Evolutionary conservation across 2,329 filamentous ascomycete species (phyloP), one percentile per base, ranked within the genome.

Genomic region (Pezicula rhizophila): DNA sequence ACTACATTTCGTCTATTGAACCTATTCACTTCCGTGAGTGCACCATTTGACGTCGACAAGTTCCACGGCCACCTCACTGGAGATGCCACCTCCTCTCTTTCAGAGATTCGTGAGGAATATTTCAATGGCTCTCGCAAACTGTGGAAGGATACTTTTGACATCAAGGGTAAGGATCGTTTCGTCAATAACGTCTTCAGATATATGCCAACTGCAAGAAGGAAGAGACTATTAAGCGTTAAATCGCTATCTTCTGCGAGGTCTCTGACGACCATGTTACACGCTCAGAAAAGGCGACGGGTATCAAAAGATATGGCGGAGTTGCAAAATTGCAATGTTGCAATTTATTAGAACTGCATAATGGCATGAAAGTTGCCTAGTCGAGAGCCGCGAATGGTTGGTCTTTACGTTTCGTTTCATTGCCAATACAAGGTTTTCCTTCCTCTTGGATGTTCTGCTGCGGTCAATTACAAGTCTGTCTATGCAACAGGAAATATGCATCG

Each of bases 161-260:
- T 79, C 20, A 70, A 68, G 10, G 79, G 79, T 0, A 72, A 72
- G 46, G 72, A 79, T 58, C 72, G 80, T 0, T 81, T 82, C 65
- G 70, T 84, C 62, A 70, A 68, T 35, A 84, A 83, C 48, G 74
- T 82, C 4, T 72, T 77, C 0, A 78, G 78, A 2, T 81, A 84
- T 65, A 84, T 84, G 68, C 65, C 25, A 71, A 73, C 2, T 84
- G 79, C 62, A 69, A 67, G 43, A 69, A 80, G 39, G 67, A 80
- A 54, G 80, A 84, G 62, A 76, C 82, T 3, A 69, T 84, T 64
- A 82, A 80, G 71, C 69, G 80, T 14, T 78, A 84, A 65, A 83
- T 84, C 51, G 75, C 72, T 46, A 84, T 84, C 60, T 84, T 84
- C 71, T 70, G 80, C 2, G 79, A 84, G 60, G 80, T 84, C 0